phyloP scores from a whole-genome alignment of 352 stramenopile genomes.

The Pythium brachiatum region DNA sequence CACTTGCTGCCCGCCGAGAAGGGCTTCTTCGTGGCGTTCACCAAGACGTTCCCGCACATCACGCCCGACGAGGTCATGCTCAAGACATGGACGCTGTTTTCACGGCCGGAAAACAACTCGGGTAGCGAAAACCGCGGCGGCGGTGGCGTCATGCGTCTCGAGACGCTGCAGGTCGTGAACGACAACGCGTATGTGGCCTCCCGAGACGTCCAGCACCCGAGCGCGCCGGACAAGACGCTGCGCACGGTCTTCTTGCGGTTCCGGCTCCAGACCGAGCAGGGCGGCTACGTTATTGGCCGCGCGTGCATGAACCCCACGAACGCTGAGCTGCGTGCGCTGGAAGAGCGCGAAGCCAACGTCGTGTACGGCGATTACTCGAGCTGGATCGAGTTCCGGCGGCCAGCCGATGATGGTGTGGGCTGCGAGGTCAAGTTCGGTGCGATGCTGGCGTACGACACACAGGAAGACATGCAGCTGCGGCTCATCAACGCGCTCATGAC shows the following conservation, averaged over 20 bases:
- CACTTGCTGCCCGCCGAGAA: constrained; percentile 29
- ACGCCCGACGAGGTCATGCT: constrained; percentile 27
- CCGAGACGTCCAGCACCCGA: constrained; percentile 33
- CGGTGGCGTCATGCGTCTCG: constrained; percentile 23
- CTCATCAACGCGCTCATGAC: constrained; percentile 28
- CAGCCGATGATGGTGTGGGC: constrained; percentile 31
- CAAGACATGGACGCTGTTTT: constrained; percentile 29
- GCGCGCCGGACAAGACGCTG: constrained; percentile 26
- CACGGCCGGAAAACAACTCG: constrained; percentile 20
- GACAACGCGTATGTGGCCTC: constrained; percentile 31
- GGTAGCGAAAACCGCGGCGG: constrained; percentile 16
- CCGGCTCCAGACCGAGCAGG: constrained; percentile 32
- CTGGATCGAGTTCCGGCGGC: constrained; percentile 43
- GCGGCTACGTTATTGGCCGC: constrained; percentile 52
- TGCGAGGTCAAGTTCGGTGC: constrained; percentile 66
- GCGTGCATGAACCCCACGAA: constrained; percentile 52
- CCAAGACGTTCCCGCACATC: constrained; percentile 31
- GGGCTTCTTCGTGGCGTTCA: constrained; percentile 35
- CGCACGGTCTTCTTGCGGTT: constrained; percentile 37
- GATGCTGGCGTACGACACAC: constrained; percentile 56
- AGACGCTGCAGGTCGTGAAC: constrained; percentile 35
- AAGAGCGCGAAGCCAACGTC: constrained; percentile 22
- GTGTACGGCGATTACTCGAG: constrained; percentile 34
- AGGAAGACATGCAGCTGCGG: constrained; percentile 35
- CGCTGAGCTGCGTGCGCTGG: constrained; percentile 28